Evolutionary conservation across 495 filamentous ascomycete species (phyloP), one percentile per base, ranked within the genome.

Genomic region (Penicillium macrosclerotiorum): DNA sequence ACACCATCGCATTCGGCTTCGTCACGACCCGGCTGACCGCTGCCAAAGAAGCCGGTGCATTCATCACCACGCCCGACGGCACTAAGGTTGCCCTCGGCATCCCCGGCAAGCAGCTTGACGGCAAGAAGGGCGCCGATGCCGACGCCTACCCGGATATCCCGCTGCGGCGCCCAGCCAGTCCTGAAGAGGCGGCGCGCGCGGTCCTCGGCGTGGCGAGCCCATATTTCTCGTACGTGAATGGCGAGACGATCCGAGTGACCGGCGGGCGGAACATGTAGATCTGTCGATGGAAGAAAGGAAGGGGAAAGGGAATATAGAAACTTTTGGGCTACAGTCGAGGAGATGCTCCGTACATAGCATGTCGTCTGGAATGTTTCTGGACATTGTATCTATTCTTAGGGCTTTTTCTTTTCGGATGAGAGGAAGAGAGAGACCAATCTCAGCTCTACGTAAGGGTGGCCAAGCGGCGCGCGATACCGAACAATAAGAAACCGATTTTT

Each of bases 171-270:
- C 80, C 87, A 0, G 89, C 87, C 1, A 84, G 79, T 26, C 80
- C 89, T 7, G 84, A 81, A 26, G 88, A 95, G 71, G 89, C 88
- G 11, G 89, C 88, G 19, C 78, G 81, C 54, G 73, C 80, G n/a
- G 80, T 95, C 46, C 49, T 95, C 50, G 88, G 81, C n/a, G 81
- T 92, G 24, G 84, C 84, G 1, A 89, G 85, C 51, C 88, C 89
- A 33, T 64, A 88, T 54, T 87, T 89, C 51, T 82, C 80, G 32
- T 93, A 93, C 72, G 85, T 93, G 4, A 83, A 77, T 60, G 89
- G 88, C 8, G 88, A 95, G 75, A 90, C 87, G 2, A 85, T 95
- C 46, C 79, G 79, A 57, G 89, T 92, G 34, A 93, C 88, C 11
- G 89, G 89, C 5, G 89, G 88, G 4, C 72, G 85, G 64, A 90